Evolutionary conservation across 306 rosid species (phyloP).

Genomic region (Casuarina glauca): DNA sequence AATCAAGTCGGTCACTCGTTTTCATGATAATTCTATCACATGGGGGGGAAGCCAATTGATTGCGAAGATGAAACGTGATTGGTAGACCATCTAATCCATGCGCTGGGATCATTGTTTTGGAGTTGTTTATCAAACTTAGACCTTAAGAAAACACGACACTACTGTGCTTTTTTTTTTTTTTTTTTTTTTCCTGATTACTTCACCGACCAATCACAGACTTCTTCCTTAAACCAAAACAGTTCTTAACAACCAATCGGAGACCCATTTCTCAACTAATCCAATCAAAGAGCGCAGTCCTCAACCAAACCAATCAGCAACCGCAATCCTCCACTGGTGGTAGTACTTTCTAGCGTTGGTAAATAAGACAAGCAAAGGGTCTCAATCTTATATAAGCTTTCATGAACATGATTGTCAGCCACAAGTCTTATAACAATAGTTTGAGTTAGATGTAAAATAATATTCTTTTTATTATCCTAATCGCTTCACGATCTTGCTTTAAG

Average conservation of each 20-base stretch:
- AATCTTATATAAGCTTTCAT: slow-evolving; percentile 24
- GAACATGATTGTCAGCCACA: slow-evolving; percentile 19
- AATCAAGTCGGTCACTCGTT: slow-evolving; percentile 5
- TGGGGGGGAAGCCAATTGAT: not conserved
- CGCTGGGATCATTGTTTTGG: slow-evolving; percentile 21
- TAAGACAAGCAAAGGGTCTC: slow-evolving; percentile 6
- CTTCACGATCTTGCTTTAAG: not conserved
- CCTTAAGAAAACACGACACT: slow-evolving; percentile 38
- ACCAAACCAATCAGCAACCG: not conserved
- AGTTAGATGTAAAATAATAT: slow-evolving; percentile 19
- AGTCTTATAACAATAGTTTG: slow-evolving; percentile 1
- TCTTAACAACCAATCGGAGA: slow-evolving; percentile 13
- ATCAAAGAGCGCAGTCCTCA: slow-evolving; percentile 19
- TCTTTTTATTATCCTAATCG: slow-evolving; percentile 9
- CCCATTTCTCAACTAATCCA: not conserved
- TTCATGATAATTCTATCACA: not conserved
- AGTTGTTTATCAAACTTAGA: slow-evolving; percentile 75
- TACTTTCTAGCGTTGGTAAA: slow-evolving; percentile 10
- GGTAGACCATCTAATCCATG: slow-evolving; percentile 31
- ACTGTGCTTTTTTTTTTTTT: no score
- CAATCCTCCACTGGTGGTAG: not conserved
- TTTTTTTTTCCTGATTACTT: not conserved
- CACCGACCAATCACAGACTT: slow-evolving; percentile 39
- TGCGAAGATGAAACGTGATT: slow-evolving; percentile 4
- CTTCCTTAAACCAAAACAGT: not conserved